A percentile compares a stretch with the other conserved stretches of the same genome.
These are phyloP conservation scores for Chrysosporium queenslandicum DNA, from an alignment of 2,329 filamentous ascomycete genomes.

Conservation along the genomic window DNA sequence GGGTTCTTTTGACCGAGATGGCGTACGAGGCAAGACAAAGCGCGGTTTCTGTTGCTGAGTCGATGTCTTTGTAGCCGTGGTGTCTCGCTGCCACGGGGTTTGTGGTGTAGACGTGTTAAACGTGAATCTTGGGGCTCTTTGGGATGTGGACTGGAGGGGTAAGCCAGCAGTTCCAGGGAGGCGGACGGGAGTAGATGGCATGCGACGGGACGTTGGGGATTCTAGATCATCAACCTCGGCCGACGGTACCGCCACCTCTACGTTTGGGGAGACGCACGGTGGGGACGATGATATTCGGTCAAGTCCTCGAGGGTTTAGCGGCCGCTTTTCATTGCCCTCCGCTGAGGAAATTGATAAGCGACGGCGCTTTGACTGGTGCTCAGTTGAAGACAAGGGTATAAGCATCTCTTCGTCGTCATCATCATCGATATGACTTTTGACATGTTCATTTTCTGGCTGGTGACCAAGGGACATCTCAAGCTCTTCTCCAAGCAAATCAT, in stretches of 20 bases:
- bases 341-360: conserved; percentile 21
- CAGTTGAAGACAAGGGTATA: conserved; percentile 22
- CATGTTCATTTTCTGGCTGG: not conserved
- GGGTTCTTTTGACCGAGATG: conserved; percentile 23
- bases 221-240: conserved; percentile 9
- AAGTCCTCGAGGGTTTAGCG: conserved; percentile 5
- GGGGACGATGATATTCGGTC: conserved; percentile 18
- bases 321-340: not conserved
- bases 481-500: not conserved
- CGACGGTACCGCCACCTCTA: conserved; percentile 8
- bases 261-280: not conserved
- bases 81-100: not conserved
- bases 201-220: not conserved
- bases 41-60: conserved; percentile 25
- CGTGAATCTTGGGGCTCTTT: conserved; percentile 5
- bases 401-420: conserved; percentile 24
- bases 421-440: not conserved
- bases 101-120: not conserved
- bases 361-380: conserved; percentile 25
- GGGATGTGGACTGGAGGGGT: not conserved
- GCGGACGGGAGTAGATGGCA: conserved; percentile 9
- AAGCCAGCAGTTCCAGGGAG: conserved; percentile 11
- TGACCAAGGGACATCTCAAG: not conserved
- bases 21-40: conserved; percentile 33
- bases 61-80: conserved; percentile 6